A percentile compares a stretch with the other conserved stretches of the same genome.
phyloP scores from a whole-genome alignment of 1,284 basidiomycete species.

The Pseudozyma hubeiensis region DNA sequence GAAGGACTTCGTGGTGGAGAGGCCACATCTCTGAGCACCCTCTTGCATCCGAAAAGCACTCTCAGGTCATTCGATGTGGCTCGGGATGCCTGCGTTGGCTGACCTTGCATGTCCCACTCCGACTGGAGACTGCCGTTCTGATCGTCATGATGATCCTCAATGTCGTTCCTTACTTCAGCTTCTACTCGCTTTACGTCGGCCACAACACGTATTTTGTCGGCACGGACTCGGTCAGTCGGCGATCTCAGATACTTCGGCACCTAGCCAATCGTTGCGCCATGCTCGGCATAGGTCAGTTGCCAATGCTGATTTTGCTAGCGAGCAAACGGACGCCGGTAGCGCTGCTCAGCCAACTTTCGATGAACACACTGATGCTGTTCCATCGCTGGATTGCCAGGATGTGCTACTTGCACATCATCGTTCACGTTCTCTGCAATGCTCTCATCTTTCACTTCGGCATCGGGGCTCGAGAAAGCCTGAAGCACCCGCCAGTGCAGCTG shows the following conservation, averaged over 20 bases:
- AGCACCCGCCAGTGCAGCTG: too few relatives aligned
- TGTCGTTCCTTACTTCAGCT: conserved; percentile 23
- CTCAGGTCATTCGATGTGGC: conserved; percentile 14
- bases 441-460: too few relatives aligned
- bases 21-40: conserved; percentile 31
- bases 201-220: conserved; percentile 34
- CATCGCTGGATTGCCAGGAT: too few relatives aligned
- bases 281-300: conserved; percentile 45
- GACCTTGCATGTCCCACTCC: conserved; percentile 43
- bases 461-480: too few relatives aligned
- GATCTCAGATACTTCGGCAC: conserved; percentile 24
- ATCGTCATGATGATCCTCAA: conserved; percentile 32
- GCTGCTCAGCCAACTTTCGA: too few relatives aligned
- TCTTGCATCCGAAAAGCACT: conserved; percentile 12
- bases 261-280: conserved; percentile 61
- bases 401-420: too few relatives aligned
- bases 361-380: too few relatives aligned
- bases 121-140: conserved; percentile 34
- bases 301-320: too few relatives aligned
- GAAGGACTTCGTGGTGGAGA: conserved; percentile 13
- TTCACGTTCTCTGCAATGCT: too few relatives aligned
- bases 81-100: conserved; percentile 22
- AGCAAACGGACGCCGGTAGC: too few relatives aligned
- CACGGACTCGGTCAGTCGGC: conserved; percentile 20
- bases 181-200: conserved; percentile 29